phyloP scores from a whole-genome alignment of 2,329 filamentous ascomycete genomes.

The Aspergillus quadricinctus region DNA sequence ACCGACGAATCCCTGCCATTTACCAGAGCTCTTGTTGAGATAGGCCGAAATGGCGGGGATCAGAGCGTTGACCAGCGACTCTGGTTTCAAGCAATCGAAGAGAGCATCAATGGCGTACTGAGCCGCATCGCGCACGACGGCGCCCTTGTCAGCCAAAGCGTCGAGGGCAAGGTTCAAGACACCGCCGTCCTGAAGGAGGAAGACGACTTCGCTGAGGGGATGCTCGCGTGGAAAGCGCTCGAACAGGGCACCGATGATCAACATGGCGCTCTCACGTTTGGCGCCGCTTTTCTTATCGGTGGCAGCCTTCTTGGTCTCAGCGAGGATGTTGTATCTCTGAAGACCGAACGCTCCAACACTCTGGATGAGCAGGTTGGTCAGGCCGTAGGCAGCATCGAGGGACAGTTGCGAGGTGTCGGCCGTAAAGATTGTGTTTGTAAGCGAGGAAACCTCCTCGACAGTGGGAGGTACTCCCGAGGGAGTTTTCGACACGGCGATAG shows the following conservation, averaged over 20 bases:
- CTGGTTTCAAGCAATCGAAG: constrained; percentile 72
- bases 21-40: constrained; percentile 76
- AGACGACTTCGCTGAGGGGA: constrained; percentile 71
- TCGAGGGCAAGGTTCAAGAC: constrained; percentile 73
- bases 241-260: constrained; percentile 87
- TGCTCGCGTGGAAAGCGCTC: constrained; percentile 80
- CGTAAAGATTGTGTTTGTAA: constrained; percentile 65
- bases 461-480: constrained; percentile 52
- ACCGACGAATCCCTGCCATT: constrained; percentile 95
- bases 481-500: constrained; percentile 48
- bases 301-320: constrained; percentile 70
- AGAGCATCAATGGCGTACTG: constrained; percentile 91
- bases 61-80: constrained; percentile 77
- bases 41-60: constrained; percentile 73
- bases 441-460: constrained; percentile 60
- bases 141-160: constrained; percentile 81
- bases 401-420: constrained; percentile 65
- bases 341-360: constrained; percentile 62
- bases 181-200: constrained; percentile 75
- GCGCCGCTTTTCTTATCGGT: constrained; percentile 89
- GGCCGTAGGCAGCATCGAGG: constrained; percentile 62
- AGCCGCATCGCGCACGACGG: constrained; percentile 82
- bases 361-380: constrained; percentile 61
- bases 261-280: constrained; percentile 86
- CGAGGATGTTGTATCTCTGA: constrained; percentile 57